phyloP scores from a whole-genome alignment of 225 moss, liverwort and hornwort species.

The Anthoceros angustus region DNA sequence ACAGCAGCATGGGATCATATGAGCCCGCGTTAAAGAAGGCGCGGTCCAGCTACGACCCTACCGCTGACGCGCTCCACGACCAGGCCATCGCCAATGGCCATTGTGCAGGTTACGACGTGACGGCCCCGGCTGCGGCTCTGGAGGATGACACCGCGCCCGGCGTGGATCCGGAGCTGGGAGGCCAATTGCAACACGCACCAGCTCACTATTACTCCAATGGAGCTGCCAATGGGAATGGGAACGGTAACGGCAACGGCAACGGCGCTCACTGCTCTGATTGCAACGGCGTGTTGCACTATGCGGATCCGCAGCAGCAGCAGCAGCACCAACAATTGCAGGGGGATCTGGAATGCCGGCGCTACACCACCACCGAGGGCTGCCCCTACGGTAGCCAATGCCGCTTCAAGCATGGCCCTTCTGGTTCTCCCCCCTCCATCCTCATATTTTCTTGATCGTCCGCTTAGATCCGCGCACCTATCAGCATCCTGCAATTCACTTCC shows the following conservation, averaged over 20 bases:
- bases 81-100: background rate
- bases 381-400: slow-evolving; percentile 38
- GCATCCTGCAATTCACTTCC: background rate
- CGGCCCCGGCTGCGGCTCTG: background rate
- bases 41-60: slow-evolving; percentile 31
- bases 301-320: slow-evolving; percentile 8
- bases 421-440: slow-evolving; percentile 14
- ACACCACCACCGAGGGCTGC: slow-evolving; percentile 32
- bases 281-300: background rate
- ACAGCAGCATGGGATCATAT: slow-evolving; percentile 22
- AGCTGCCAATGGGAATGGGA: slow-evolving; percentile 37
- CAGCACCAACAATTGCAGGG: slow-evolving; percentile 27
- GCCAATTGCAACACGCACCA: background rate
- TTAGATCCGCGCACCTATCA: background rate
- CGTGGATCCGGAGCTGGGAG: background rate
- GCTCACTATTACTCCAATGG: background rate
- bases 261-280: background rate
- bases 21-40: slow-evolving; percentile 85
- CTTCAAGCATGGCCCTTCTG: slow-evolving; percentile 41
- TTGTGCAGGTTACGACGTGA: background rate
- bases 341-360: slow-evolving; percentile 46
- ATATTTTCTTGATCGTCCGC: slow-evolving; percentile 3
- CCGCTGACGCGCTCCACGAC: slow-evolving; percentile 3
- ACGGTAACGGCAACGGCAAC: slow-evolving; percentile 9
- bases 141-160: slow-evolving; percentile 2